Evolutionary conservation across 129 eudicot species (phyloP).

Genomic region (Flaveria robusta): DNA sequence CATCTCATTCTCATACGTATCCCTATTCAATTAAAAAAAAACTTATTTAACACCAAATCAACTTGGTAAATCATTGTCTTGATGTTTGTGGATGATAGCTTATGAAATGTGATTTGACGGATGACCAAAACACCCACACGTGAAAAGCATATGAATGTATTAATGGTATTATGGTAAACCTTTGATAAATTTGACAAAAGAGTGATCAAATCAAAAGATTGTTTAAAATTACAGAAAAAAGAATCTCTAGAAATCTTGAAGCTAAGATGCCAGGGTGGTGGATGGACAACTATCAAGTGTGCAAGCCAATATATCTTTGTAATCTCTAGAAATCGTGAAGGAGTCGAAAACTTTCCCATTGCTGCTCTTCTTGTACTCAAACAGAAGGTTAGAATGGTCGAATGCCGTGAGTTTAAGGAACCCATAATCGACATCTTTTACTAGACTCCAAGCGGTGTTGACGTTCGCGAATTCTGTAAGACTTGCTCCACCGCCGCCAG

Average conservation of each 20-base stretch:
- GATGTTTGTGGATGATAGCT: too few species aligned
- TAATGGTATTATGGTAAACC: neutral
- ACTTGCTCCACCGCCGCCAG: constrained; percentile 75
- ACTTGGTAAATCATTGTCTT: too few species aligned
- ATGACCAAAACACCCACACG: neutral
- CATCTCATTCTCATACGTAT: too few species aligned
- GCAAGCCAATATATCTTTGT: constrained; percentile 69
- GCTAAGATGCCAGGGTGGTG: constrained; percentile 48
- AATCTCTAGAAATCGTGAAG: constrained; percentile 64
- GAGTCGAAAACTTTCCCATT: constrained; percentile 70
- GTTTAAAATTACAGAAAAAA: neutral
- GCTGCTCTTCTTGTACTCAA: constrained; percentile 79
- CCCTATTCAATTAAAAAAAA: too few species aligned
- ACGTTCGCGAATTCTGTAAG: constrained; percentile 44
- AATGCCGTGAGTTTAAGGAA: constrained; percentile 71
- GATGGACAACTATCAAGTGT: constrained; percentile 55
- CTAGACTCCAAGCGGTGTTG: constrained; percentile 60
- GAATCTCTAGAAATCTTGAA: neutral
- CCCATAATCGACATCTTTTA: constrained; percentile 60
- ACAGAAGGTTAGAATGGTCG: constrained; percentile 60
- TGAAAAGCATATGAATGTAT: neutral
- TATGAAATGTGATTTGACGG: too few species aligned
- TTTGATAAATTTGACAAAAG: neutral
- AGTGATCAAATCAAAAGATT: neutral
- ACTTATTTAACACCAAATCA: too few species aligned